Evolutionary conservation across 306 rosid species (phyloP).

Genomic region (Alnus glutinosa): DNA sequence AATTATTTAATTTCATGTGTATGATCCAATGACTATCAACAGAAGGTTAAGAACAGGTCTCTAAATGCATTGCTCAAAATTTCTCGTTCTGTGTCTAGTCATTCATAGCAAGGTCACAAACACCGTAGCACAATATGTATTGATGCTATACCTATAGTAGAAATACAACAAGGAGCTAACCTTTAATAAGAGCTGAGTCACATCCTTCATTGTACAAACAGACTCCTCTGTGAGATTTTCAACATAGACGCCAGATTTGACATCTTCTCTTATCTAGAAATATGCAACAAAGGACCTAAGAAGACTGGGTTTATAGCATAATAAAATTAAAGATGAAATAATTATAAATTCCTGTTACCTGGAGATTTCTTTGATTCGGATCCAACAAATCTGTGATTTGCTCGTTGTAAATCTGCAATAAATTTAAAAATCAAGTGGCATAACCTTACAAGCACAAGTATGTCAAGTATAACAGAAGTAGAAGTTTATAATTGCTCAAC

Average conservation of each 20-base stretch:
- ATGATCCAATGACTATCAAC: neutral
- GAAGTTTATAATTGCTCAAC: conserved; percentile 37
- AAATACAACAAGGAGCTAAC: conserved; percentile 41
- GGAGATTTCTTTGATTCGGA: conserved; percentile 84
- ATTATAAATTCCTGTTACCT: conserved; percentile 41
- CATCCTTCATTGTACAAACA: conserved; percentile 70
- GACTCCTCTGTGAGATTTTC: conserved; percentile 90
- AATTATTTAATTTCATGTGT: neutral
- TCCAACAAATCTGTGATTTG: conserved; percentile 93
- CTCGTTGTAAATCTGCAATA: conserved; percentile 92
- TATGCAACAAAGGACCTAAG: conserved; percentile 13
- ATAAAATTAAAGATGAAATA: conserved; percentile 19
- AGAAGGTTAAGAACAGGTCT: neutral
- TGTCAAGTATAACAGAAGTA: conserved; percentile 17
- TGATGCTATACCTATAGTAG: conserved; percentile 8
- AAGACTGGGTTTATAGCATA: conserved; percentile 18
- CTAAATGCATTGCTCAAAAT: neutral
- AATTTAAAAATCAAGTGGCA: conserved; percentile 24
- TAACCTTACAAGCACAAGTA: conserved; percentile 18
- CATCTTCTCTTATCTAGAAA: conserved; percentile 93
- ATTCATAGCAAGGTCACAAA: conserved; percentile 15
- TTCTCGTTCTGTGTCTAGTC: neutral
- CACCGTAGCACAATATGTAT: conserved; percentile 11
- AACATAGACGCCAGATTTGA: conserved; percentile 96
- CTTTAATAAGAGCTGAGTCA: conserved; percentile 75